phyloP scores from a whole-genome alignment of 2,329 filamentous ascomycete species.

The Magnaporthiopsis incrustans region DNA sequence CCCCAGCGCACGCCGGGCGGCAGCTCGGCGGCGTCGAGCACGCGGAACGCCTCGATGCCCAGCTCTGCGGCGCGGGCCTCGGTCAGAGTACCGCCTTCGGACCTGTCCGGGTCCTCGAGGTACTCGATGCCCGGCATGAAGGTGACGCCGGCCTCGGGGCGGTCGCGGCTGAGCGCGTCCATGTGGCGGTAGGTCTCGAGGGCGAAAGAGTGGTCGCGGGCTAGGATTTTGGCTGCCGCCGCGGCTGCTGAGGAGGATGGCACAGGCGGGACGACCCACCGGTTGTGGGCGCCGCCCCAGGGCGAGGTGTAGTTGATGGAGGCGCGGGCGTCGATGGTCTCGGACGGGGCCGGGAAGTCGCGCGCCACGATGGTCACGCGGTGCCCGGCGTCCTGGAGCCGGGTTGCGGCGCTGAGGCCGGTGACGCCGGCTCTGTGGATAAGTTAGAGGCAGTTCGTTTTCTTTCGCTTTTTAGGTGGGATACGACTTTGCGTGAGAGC shows the following conservation, averaged over 20 bases:
- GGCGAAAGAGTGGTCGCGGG: constrained; percentile 34
- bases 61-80: constrained; percentile 23
- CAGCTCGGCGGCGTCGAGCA: constrained; percentile 27
- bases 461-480: neutral
- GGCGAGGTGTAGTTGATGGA: constrained; percentile 47
- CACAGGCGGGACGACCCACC: constrained; percentile 35
- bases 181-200: constrained; percentile 34
- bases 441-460: neutral
- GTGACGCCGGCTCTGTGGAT: constrained; percentile 43
- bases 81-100: constrained; percentile 20
- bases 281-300: constrained; percentile 50
- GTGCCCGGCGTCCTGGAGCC: constrained; percentile 32
- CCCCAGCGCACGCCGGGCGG: constrained; percentile 35
- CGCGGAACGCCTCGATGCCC: constrained; percentile 28
- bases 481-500: neutral
- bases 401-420: constrained; percentile 40
- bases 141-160: constrained; percentile 37
- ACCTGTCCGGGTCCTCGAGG: constrained; percentile 32
- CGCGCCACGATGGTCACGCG: constrained; percentile 35
- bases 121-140: constrained; percentile 43
- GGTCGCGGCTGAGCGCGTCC: constrained; percentile 20
- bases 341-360: constrained; percentile 39
- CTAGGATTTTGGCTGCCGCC: constrained; percentile 13
- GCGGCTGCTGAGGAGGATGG: constrained; percentile 10
- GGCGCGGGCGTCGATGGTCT: constrained; percentile 30